A percentile compares a stretch with the other conserved stretches of the same genome.
phyloP scores from a whole-genome alignment of 495 filamentous ascomycete genomes.

The Sporormia fimetaria region DNA sequence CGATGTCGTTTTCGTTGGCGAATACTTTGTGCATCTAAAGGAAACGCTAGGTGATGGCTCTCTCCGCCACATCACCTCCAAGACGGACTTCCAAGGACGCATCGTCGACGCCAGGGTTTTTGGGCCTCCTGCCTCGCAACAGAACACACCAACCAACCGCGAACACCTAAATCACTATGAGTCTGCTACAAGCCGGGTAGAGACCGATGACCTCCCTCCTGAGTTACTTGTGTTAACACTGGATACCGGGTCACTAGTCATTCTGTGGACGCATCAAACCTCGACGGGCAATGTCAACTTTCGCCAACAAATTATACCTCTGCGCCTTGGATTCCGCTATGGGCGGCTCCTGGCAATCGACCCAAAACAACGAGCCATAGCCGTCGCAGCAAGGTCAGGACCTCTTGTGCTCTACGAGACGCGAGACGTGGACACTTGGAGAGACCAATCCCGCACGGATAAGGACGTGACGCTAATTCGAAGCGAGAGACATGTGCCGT shows the following conservation, averaged over 20 bases:
- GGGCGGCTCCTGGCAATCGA: constrained; percentile 78
- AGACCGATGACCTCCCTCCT: constrained; percentile 43
- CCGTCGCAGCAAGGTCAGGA: constrained; percentile 49
- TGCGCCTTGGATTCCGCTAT: constrained; percentile 44
- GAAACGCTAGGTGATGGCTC: constrained; percentile 50
- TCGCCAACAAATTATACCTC: constrained; percentile 44
- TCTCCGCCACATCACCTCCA: constrained; percentile 58
- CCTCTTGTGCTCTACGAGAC: constrained; percentile 53
- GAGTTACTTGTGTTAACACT: constrained; percentile 67
- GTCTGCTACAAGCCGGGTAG: background rate
- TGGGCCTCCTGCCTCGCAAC: constrained; percentile 31
- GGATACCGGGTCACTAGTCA: constrained; percentile 30
- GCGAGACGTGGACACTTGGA: constrained; percentile 34
- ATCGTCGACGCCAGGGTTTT: constrained; percentile 56
- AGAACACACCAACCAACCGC: constrained; percentile 15
- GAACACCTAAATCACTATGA: constrained; percentile 1
- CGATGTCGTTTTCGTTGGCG: constrained; percentile 84
- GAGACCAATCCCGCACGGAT: background rate
- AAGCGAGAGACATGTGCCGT: constrained; percentile 45
- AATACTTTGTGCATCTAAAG: constrained; percentile 59
- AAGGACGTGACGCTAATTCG: constrained; percentile 13
- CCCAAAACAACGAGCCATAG: constrained; percentile 56
- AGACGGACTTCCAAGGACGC: constrained; percentile 60
- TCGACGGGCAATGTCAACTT: constrained; percentile 41
- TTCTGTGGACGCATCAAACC: constrained; percentile 40